Percentiles rank a stretch among this genome's conserved stretches.
Evolutionary conservation across 2,329 filamentous ascomycete species (phyloP).

Genomic region (Fusarium musae): DNA sequence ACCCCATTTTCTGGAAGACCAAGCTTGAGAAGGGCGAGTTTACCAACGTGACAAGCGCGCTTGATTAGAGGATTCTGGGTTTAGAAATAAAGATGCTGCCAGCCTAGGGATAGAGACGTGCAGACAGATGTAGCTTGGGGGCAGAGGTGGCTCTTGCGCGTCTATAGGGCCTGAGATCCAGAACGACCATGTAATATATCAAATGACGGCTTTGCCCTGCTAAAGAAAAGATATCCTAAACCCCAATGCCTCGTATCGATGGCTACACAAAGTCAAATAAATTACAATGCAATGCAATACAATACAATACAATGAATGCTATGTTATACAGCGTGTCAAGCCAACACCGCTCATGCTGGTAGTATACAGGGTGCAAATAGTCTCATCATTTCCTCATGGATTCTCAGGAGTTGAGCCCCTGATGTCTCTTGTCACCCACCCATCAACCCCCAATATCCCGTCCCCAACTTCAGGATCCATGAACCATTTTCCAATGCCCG

Average conservation of each 20-base stretch:
- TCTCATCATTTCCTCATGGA: conserved; percentile 7
- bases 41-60: conserved; percentile 86
- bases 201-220: conserved; percentile 45
- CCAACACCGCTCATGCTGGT: not conserved
- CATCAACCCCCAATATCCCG: conserved; percentile 72
- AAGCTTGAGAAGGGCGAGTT: conserved; percentile 99
- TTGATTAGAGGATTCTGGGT: conserved; percentile 59
- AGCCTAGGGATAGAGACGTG: conserved; percentile 3
- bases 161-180: conserved; percentile 15
- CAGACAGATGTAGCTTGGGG: conserved; percentile 16
- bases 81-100: conserved; percentile 11
- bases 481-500: conserved; percentile 76
- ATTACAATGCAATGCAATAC: conserved; percentile 18
- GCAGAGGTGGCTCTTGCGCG: conserved; percentile 32
- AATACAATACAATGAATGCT: conserved; percentile 1
- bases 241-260: conserved; percentile 7
- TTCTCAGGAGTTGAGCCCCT: not conserved
- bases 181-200: conserved; percentile 44
- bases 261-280: not conserved
- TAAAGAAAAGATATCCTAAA: conserved; percentile 18
- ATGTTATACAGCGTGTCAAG: not conserved
- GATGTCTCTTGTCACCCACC: conserved; percentile 53
- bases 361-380: not conserved
- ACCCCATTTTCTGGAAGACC: conserved; percentile 99
- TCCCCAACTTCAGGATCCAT: conserved; percentile 70